Conservation (phyloP, 176 grass and related monocot species). For the Saccharum spontaneum region DNA sequence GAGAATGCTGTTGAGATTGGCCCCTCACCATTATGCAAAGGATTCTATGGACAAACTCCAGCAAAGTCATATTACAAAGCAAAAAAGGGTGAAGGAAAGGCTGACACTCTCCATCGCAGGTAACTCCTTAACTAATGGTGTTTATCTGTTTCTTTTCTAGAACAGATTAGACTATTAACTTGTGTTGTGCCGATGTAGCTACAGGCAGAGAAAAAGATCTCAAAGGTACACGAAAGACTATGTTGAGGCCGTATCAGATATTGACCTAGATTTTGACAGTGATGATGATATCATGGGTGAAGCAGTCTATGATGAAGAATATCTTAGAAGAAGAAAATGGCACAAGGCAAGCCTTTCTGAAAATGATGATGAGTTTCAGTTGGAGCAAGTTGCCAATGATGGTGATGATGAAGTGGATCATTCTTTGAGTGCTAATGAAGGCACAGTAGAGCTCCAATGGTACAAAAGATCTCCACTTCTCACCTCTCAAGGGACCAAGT, state of each 20-base stretch:
- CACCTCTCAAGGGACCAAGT: slow-evolving; percentile 46
- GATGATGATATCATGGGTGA: slow-evolving; percentile 95
- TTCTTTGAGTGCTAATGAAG: slow-evolving; percentile 71
- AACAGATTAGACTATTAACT: slow-evolving; percentile 19
- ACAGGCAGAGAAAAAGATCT: slow-evolving; percentile 74
- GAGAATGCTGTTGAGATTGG: slow-evolving; percentile 62
- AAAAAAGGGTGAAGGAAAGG: slow-evolving; percentile 50
- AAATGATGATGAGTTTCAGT: slow-evolving; percentile 63
- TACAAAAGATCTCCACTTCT: slow-evolving; percentile 42
- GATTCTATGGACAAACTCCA: slow-evolving; percentile 51
- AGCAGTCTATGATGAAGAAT: slow-evolving; percentile 92
- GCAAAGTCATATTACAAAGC: slow-evolving; percentile 48
- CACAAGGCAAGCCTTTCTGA: slow-evolving; percentile 57
- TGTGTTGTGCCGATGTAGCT: slow-evolving; percentile 32
- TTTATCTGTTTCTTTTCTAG: neutral
- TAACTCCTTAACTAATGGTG: slow-evolving; percentile 25
- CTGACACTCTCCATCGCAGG: slow-evolving; percentile 70
- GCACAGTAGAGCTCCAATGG: slow-evolving; percentile 35
- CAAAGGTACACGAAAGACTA: slow-evolving; percentile 75
- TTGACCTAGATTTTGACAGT: slow-evolving; percentile 55
- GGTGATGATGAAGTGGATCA: slow-evolving; percentile 53
- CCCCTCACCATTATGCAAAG: slow-evolving; percentile 47
- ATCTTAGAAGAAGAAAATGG: slow-evolving; percentile 67
- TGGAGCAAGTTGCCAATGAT: slow-evolving; percentile 53
- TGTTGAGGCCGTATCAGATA: slow-evolving; percentile 69